phyloP scores from a whole-genome alignment of 2,329 filamentous ascomycete genomes.

The Neospermospora avenae region DNA sequence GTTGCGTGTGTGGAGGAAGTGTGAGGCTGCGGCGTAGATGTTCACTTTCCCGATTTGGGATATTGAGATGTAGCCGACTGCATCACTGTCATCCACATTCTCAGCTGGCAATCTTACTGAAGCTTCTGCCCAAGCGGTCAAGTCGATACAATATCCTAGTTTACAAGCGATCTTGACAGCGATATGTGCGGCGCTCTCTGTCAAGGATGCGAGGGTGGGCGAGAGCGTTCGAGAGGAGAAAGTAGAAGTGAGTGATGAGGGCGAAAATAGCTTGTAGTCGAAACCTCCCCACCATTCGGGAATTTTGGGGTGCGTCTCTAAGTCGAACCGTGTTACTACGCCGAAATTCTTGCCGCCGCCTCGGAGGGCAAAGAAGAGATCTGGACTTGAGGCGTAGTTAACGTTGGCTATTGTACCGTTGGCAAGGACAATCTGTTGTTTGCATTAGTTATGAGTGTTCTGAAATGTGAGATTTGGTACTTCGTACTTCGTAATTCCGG shows the following conservation, averaged over 20 bases:
- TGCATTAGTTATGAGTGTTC: not conserved
- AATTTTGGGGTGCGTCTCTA: slow-evolving; percentile 37
- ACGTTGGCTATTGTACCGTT: slow-evolving; percentile 47
- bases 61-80: not conserved
- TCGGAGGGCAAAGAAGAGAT: slow-evolving; percentile 51
- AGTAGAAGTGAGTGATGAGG: not conserved
- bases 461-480: not conserved
- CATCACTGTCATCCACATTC: not conserved
- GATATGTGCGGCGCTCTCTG: not conserved
- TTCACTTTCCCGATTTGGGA: not conserved
- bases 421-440: slow-evolving; percentile 36
- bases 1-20: not conserved
- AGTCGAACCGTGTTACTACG: slow-evolving; percentile 45
- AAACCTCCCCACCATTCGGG: slow-evolving; percentile 17
- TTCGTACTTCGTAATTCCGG: slow-evolving; percentile 18
- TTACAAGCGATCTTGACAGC: not conserved
- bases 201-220: not conserved
- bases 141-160: slow-evolving; percentile 1
- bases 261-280: not conserved
- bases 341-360: slow-evolving; percentile 58
- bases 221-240: not conserved
- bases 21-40: not conserved
- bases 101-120: not conserved
- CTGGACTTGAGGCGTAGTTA: slow-evolving; percentile 41
- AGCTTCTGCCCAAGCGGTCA: not conserved